phyloP scores from a whole-genome alignment of 805 yeast species.

The Danielia oregonensis region DNA sequence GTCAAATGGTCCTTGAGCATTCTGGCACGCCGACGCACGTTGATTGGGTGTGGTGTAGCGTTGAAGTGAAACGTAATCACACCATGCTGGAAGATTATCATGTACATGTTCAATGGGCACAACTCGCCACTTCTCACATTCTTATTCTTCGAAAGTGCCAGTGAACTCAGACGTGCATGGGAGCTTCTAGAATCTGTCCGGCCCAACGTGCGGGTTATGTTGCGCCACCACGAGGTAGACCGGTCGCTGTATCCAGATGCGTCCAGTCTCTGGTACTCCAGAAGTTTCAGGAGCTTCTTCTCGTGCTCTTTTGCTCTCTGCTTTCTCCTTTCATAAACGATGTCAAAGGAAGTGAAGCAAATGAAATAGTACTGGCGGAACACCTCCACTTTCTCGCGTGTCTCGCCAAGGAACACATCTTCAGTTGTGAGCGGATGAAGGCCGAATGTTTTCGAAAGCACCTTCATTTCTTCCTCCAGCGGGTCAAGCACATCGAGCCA shows the following conservation, averaged over 20 bases:
- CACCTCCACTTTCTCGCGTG: constrained; percentile 91
- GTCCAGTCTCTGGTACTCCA: constrained; percentile 20
- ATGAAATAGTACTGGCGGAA: constrained; percentile 88
- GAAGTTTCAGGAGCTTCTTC: constrained; percentile 32
- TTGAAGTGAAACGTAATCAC: constrained; percentile 91
- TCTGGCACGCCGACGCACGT: constrained; percentile 91
- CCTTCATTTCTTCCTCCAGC: constrained; percentile 95
- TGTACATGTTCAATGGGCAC: constrained; percentile 88
- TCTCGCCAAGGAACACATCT: constrained; percentile 89
- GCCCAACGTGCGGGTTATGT: constrained; percentile 6
- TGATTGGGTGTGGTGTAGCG: constrained; percentile 94
- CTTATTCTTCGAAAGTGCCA: constrained; percentile 17
- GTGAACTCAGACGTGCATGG: constrained; percentile 1
- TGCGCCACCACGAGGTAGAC: constrained; percentile 3
- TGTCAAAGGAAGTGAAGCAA: constrained; percentile 64
- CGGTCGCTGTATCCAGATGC: neutral
- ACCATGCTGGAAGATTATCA: constrained; percentile 86
- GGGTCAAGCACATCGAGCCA: constrained; percentile 95
- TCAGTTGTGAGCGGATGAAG: constrained; percentile 96
- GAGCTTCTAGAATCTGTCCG: constrained; percentile 4
- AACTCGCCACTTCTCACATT: constrained; percentile 53
- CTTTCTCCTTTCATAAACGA: constrained; percentile 67
- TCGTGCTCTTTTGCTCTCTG: constrained; percentile 47
- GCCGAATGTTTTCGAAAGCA: constrained; percentile 82
- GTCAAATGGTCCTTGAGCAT: constrained; percentile 81